Evolutionary conservation across 805 yeast species (phyloP).

Genomic region (Cyberlindnera lachancei): DNA sequence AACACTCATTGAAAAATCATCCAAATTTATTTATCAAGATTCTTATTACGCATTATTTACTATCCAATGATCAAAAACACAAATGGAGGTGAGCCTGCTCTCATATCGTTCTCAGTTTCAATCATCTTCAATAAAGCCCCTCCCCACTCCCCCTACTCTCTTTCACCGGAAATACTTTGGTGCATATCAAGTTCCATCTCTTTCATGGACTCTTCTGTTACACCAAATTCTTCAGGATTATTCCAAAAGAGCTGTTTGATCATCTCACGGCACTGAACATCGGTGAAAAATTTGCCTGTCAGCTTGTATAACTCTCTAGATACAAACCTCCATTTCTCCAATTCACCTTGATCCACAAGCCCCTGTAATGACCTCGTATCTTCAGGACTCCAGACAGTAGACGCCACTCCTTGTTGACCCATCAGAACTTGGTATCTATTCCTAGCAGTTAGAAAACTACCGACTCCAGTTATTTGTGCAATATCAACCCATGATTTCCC

Average conservation of each 20-base stretch:
- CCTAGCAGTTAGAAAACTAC: slow-evolving; percentile 64
- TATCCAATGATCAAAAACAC: too few relatives aligned
- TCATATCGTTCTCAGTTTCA: too few relatives aligned
- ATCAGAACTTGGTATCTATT: slow-evolving; percentile 74
- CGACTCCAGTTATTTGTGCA: slow-evolving; percentile 56
- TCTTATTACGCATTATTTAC: too few relatives aligned
- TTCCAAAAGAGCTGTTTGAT: slow-evolving; percentile 44
- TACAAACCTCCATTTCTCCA: slow-evolving; percentile 63
- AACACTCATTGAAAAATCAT: too few relatives aligned
- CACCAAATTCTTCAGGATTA: slow-evolving; percentile 52
- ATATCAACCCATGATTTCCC: slow-evolving; percentile 72
- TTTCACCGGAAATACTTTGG: too few relatives aligned
- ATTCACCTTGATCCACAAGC: slow-evolving; percentile 61
- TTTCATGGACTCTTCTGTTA: slow-evolving; percentile 36
- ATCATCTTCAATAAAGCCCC: too few relatives aligned
- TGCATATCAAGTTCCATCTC: too few relatives aligned
- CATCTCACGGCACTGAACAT: slow-evolving; percentile 47
- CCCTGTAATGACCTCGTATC: slow-evolving; percentile 44
- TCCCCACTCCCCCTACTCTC: too few relatives aligned
- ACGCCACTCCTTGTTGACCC: slow-evolving; percentile 77
- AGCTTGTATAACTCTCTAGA: slow-evolving; percentile 50
- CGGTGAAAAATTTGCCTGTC: slow-evolving; percentile 41
- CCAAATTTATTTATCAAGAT: too few relatives aligned
- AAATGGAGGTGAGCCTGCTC: too few relatives aligned
- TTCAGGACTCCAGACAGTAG: slow-evolving; percentile 51